These are phyloP conservation scores for Vitis hybrid DNA, from an alignment of 177 flowering plant species.

Conservation along the genomic window DNA sequence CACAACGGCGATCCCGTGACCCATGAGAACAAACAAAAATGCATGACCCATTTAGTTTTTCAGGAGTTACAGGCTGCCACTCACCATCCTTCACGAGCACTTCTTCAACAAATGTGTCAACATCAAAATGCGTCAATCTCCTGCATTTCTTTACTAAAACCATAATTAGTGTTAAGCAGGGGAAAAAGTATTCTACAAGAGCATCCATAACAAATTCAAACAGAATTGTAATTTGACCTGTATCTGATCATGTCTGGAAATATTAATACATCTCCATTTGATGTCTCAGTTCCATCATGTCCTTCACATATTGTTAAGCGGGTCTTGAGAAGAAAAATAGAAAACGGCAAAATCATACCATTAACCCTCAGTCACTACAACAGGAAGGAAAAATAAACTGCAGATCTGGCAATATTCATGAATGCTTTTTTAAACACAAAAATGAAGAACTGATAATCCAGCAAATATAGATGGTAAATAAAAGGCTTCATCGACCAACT, in stretches of 20 bases:
- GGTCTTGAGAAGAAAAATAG: constrained; percentile 41
- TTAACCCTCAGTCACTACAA: background rate
- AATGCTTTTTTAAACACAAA: background rate
- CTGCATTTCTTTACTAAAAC: constrained; percentile 40
- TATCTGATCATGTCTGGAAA: constrained; percentile 97
- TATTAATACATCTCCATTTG: constrained; percentile 93
- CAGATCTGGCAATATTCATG: background rate
- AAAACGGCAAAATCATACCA: constrained; percentile 6
- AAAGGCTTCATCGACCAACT: background rate
- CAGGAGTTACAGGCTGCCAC: constrained; percentile 87
- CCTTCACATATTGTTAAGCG: constrained; percentile 96
- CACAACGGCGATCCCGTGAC: constrained; percentile 85
- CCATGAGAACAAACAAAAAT: constrained; percentile 92
- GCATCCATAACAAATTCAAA: background rate
- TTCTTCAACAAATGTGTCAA: constrained; percentile 94
- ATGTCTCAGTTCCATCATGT: constrained; percentile 91
- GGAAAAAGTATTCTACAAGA: background rate
- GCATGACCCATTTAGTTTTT: constrained; percentile 63
- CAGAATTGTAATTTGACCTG: constrained; percentile 46
- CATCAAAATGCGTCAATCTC: constrained; percentile 92
- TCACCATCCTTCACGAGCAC: constrained; percentile 86
- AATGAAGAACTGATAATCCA: background rate
- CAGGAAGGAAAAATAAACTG: constrained; percentile 1
- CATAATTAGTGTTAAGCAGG: background rate
- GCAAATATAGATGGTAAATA: background rate